Base-by-base conservation (phyloP, 352 stramenopile species). In the Globisporangium okanoganense region DNA sequence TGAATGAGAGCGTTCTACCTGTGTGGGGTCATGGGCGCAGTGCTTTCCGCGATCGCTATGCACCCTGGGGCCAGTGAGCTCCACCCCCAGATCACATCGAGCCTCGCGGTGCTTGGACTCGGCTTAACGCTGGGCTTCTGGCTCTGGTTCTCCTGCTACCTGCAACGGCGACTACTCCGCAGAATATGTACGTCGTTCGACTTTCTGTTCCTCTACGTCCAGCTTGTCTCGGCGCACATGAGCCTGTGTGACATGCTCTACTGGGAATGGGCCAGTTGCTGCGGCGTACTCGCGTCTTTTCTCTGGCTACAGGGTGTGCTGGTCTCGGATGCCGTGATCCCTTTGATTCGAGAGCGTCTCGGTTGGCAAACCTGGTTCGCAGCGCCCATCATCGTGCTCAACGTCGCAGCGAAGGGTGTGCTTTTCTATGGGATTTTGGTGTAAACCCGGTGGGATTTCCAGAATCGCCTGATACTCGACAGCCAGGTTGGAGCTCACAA, bases 291-390 rank as follows among this genome's bases (percentile, higher is more conserved):
- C 8, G 47, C 29, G 16, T 49, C 20, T 7, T 69, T 60, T 33
- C 2, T 65, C 18, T 72, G 66, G 61, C 58, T 53, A 12, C 58
- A 61, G 38, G 61, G 56, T 44, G 47, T 69, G 10, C 38, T 72
- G 1, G 57, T 31, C 6, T 57, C 68, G 14, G 66, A 69, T 24
- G 52, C 61, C 22, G 24, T 72, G 10, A 73, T 62, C 10, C 62
- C 58, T 2, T 40, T 62, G 3, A 57, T 65, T 29, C 27, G 44
- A 35, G 40, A 22, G 18, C 22, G 45, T 6, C 51, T 71, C 3
- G 47, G 40, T 0, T 66, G 61, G 33, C 24, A 31, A 22, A 44
- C 36, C 24, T 25, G 38, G 27, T 31, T 51, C 12, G 18, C 62
- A 4, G 27, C 35, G 9, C 27, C 66, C 2, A n/a, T 61, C 9